Percentiles rank a stretch among this genome's conserved stretches.
phyloP scores from a whole-genome alignment of 805 yeast species.

The Kluyveromyces aestuarii region DNA sequence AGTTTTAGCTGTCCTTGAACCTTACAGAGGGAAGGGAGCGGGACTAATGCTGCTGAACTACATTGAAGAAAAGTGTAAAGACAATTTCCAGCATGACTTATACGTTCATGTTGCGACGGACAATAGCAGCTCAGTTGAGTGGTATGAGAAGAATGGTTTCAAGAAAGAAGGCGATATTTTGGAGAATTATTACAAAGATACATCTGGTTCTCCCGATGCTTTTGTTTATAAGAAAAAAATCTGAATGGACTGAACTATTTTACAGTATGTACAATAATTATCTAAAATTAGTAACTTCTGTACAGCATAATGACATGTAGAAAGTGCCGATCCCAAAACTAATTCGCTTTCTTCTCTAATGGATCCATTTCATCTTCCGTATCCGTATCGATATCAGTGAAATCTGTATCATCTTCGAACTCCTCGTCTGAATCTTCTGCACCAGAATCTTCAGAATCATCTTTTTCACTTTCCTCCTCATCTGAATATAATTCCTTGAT shows the following conservation, averaged over 20 bases:
- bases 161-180: slow-evolving; percentile 27
- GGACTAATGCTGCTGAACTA: slow-evolving; percentile 51
- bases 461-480: slow-evolving; percentile 46
- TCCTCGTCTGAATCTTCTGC: slow-evolving; percentile 57
- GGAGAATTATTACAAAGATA: slow-evolving; percentile 36
- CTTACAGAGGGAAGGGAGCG: slow-evolving; percentile 53
- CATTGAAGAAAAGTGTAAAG: slow-evolving; percentile 47
- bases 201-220: slow-evolving; percentile 15
- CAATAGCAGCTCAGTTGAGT: slow-evolving; percentile 35
- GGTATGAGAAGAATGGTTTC: slow-evolving; percentile 48
- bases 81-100: slow-evolving; percentile 33
- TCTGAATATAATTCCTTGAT: slow-evolving; percentile 63
- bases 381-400: slow-evolving; percentile 29
- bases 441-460: slow-evolving; percentile 35
- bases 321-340: neutral
- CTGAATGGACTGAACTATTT: neutral
- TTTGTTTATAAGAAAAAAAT: slow-evolving; percentile 11
- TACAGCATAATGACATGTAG: neutral
- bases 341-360: neutral
- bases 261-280: neutral
- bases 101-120: slow-evolving; percentile 43
- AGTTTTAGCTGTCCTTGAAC: slow-evolving; percentile 55
- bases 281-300: neutral
- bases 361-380: slow-evolving; percentile 14
- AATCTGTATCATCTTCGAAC: slow-evolving; percentile 30